These are phyloP conservation scores for Trichoderma arundinaceum DNA, from an alignment of 2,329 filamentous ascomycete species.

Conservation along the genomic window DNA sequence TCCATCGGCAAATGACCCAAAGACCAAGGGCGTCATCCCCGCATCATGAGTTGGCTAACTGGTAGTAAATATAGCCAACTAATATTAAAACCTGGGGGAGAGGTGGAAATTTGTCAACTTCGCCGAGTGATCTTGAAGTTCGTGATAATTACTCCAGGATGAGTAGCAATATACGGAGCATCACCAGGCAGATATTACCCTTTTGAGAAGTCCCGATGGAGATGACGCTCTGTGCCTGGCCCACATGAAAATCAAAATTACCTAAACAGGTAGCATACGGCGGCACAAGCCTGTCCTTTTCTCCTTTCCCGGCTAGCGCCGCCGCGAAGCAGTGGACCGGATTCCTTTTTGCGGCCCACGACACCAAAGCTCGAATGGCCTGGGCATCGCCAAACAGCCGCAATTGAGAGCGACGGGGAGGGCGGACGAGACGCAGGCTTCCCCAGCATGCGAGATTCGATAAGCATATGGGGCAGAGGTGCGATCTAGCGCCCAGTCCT, in stretches of 20 bases:
- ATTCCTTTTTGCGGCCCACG: slow-evolving; percentile 21
- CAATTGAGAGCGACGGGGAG: slow-evolving; percentile 13
- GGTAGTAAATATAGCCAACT: too few species aligned
- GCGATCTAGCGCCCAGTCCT: slow-evolving; percentile 18
- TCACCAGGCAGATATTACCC: neutral
- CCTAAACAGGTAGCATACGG: neutral
- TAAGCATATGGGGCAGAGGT: slow-evolving; percentile 29
- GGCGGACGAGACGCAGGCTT: slow-evolving; percentile 1
- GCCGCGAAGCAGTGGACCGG: slow-evolving; percentile 18
- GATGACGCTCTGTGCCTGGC: neutral
- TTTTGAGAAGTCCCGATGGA: neutral
- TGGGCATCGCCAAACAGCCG: slow-evolving; percentile 27
- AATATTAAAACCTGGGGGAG: too few species aligned
- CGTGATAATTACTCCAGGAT: slow-evolving; percentile 1
- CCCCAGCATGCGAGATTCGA: slow-evolving; percentile 24
- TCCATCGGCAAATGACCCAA: too few species aligned
- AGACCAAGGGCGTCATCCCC: too few species aligned
- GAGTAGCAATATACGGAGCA: neutral
- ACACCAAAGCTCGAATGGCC: slow-evolving; percentile 17
- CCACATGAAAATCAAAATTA: neutral
- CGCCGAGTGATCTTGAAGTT: neutral
- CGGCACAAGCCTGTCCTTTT: neutral
- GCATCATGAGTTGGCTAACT: too few species aligned
- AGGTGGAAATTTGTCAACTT: neutral
- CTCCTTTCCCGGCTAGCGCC: slow-evolving; percentile 11